These are phyloP conservation scores for Alternaria sp. DNA, from an alignment of 2,329 filamentous ascomycete species.

Conservation along the genomic window DNA sequence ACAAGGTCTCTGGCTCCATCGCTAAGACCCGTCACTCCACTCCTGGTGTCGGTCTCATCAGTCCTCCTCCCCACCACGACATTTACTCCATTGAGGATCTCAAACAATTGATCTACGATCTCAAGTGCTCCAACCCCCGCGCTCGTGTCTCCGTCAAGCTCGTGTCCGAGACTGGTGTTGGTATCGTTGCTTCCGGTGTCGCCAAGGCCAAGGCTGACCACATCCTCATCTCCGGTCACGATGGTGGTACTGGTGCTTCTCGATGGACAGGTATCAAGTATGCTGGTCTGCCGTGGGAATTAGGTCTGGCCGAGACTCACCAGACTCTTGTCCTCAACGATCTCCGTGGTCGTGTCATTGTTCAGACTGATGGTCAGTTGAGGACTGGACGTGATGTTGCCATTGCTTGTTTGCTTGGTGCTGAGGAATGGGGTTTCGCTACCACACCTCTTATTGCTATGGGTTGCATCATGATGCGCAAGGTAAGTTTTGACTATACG, in stretches of 20 bases:
- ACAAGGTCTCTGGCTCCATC: constrained; percentile 95
- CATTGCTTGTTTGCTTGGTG: constrained; percentile 91
- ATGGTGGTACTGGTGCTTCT: constrained; percentile 95
- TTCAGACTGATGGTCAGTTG: constrained; percentile 95
- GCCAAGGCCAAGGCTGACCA: constrained; percentile 97
- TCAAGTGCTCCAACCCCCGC: constrained; percentile 94
- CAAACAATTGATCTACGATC: constrained; percentile 96
- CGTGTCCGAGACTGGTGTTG: constrained; percentile 95
- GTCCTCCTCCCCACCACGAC: constrained; percentile 94
- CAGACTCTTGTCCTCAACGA: constrained; percentile 96
- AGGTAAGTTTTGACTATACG: constrained; percentile 42
- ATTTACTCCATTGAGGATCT: constrained; percentile 99
- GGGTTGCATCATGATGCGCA: constrained; percentile 95
- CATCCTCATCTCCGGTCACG: constrained; percentile 94
- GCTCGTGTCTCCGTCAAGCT: constrained; percentile 95
- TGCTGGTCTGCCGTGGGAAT: constrained; percentile 93
- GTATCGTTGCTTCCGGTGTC: constrained; percentile 96
- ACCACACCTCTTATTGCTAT: constrained; percentile 94
- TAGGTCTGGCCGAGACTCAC: constrained; percentile 95
- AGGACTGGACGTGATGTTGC: constrained; percentile 92
- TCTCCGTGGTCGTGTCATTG: constrained; percentile 90
- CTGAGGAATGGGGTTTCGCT: constrained; percentile 98
- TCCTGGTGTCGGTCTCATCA: constrained; percentile 93
- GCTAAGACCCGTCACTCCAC: constrained; percentile 95
- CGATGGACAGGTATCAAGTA: constrained; percentile 99